A percentile compares a stretch with the other conserved stretches of the same genome.
These are phyloP conservation scores for Chenopodium berlandieri DNA, from an alignment of 148 eudicot genomes.

Conservation along the genomic window DNA sequence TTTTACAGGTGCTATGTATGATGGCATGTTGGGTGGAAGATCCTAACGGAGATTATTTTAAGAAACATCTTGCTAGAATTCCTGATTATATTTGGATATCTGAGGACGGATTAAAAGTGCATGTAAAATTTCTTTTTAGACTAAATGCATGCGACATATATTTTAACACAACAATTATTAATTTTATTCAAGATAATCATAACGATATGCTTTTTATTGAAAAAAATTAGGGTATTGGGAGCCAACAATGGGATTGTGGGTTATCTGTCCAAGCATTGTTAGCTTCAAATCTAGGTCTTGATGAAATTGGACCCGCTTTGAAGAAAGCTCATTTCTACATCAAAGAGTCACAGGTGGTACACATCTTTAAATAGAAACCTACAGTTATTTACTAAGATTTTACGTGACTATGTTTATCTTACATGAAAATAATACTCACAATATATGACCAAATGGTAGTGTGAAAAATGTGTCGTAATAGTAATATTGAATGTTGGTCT, in stretches of 20 bases:
- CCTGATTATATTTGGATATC: conserved; percentile 33
- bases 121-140: neutral
- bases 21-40: conserved; percentile 38
- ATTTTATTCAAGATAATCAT: neutral
- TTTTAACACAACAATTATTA: too few species aligned
- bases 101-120: conserved; percentile 29
- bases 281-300: conserved; percentile 27
- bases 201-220: too few species aligned
- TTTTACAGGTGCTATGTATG: conserved; percentile 25
- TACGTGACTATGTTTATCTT: too few species aligned
- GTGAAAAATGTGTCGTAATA: too few species aligned
- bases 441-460: too few species aligned
- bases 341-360: conserved; percentile 42
- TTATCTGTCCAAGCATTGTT: conserved; percentile 50
- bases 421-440: too few species aligned
- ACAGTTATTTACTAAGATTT: too few species aligned
- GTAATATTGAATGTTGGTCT: too few species aligned
- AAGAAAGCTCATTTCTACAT: conserved; percentile 39
- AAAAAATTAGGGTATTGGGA: conserved; percentile 28
- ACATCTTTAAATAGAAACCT: neutral
- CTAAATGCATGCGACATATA: too few species aligned
- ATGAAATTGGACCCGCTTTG: conserved; percentile 35
- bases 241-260: conserved; percentile 50
- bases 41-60: conserved; percentile 21
- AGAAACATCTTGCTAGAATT: conserved; percentile 31